phyloP scores from a whole-genome alignment of 140 eudicot species.

The Ambrosia hybrid region DNA sequence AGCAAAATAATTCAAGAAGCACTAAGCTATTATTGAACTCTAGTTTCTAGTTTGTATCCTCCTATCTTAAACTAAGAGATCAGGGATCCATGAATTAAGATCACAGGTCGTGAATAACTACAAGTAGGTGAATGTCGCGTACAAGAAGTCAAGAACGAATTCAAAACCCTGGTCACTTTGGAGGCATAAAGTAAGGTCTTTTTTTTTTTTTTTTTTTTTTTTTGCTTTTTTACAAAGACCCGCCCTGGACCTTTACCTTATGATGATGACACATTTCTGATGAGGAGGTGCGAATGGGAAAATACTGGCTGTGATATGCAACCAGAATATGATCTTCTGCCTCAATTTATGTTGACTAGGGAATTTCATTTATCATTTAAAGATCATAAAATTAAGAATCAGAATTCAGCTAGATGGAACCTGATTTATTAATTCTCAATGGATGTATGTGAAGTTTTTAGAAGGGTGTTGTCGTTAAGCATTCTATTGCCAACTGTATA shows the following conservation, averaged over 20 bases:
- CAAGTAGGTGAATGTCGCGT: slow-evolving; percentile 17
- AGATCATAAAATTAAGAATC: slow-evolving; percentile 9
- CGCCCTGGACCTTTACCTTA: not conserved
- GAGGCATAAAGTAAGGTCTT: not conserved
- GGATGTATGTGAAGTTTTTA: slow-evolving; percentile 2
- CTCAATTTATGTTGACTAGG: not conserved
- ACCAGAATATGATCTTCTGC: slow-evolving; percentile 1
- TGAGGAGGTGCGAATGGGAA: slow-evolving; percentile 11
- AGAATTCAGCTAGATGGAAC: not conserved
- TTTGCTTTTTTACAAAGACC: not conserved
- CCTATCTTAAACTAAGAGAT: not conserved
- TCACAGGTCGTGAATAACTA: not conserved
- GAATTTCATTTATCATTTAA: not conserved
- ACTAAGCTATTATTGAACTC: too few relatives aligned
- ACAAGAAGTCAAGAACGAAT: not conserved
- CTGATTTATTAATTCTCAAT: not conserved
- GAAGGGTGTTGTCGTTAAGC: slow-evolving; percentile 3
- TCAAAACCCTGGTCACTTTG: not conserved
- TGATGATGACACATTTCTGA: slow-evolving; percentile 7
- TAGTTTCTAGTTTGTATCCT: too few relatives aligned
- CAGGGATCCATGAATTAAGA: slow-evolving; percentile 3
- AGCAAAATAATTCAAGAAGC: too few relatives aligned
- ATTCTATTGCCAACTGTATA: not conserved
- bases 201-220: not conserved
- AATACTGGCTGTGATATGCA: slow-evolving; percentile 1